A percentile compares a stretch with the other conserved stretches of the same genome.
phyloP scores from a whole-genome alignment of 1,284 basidiomycete species.

The Trichosporon faecale region DNA sequence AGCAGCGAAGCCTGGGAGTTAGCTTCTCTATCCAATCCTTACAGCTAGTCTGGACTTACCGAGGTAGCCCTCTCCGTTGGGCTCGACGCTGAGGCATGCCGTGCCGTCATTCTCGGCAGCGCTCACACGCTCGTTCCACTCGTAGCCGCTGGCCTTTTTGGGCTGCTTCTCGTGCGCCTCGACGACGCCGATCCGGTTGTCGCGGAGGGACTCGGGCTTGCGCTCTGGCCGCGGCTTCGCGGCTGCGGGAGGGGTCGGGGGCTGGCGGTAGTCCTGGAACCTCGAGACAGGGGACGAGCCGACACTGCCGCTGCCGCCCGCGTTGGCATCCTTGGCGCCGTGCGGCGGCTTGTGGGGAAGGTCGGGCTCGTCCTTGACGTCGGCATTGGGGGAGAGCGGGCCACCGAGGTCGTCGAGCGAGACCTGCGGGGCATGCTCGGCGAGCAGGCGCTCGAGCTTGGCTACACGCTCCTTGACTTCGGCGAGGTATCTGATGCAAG shows the following conservation, averaged over 20 bases:
- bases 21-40: not conserved
- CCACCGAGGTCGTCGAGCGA: conserved; percentile 13
- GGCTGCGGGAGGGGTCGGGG: conserved; percentile 12
- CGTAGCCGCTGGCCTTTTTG: conserved; percentile 24
- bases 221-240: conserved; percentile 1
- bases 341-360: conserved; percentile 6
- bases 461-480: conserved; percentile 26
- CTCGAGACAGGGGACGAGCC: conserved; percentile 6
- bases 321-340: not conserved
- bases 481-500: conserved; percentile 23
- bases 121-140: conserved; percentile 27
- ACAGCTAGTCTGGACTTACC: conserved; percentile 1
- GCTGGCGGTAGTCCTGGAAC: conserved; percentile 2
- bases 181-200: conserved; percentile 11
- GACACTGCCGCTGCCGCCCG: not conserved
- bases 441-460: conserved; percentile 23
- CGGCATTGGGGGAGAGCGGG: not conserved
- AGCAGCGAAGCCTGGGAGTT: conserved; percentile 25
- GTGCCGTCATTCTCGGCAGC: conserved; percentile 27
- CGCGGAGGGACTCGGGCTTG: not conserved
- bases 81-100: conserved; percentile 28
- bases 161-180: conserved; percentile 24
- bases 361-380: conserved; percentile 10
- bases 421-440: conserved; percentile 19
- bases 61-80: conserved; percentile 30